Evolutionary conservation across 2,329 filamentous ascomycete genomes (phyloP), one percentile per base, ranked within the genome.

Genomic region (Rhinocladiella similis): DNA sequence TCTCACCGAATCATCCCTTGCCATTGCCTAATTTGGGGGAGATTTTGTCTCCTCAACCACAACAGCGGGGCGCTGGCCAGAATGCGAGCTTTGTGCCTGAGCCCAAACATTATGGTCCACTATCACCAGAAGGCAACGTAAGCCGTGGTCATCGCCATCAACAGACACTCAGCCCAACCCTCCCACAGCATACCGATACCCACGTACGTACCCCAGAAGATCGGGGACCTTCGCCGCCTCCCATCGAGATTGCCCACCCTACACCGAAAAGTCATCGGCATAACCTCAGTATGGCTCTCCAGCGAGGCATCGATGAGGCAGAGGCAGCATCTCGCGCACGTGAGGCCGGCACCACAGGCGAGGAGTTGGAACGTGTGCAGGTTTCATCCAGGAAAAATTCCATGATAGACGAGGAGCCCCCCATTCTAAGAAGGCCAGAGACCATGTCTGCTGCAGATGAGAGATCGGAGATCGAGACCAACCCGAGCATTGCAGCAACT

Each of bases 261-360:
- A 85, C 79, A 49, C 84, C 84, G 55, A 79, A 80, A 63, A 80
- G 80, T 36, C 82, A 86, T 70, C 80, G 80, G 54, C 88, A 92
- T 65, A 91, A 91, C 64, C 80, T 90, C 39, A 91, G 87, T 66
- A 82, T 86, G 61, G 90, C 85, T 45, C 80, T 96, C 20, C 91
- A 96, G 69, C 87, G 87, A 60, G 91, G 94, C 64, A 87, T 95
- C 54, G 88, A 94, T 48, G 89, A 92, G 67, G 87, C 89, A 3
- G 90, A 96, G 66, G 93, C 59, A 20, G 70, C 69, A 16, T 62
- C 74, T 39, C 67, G 67, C n/a, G 68, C 70, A 9, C 66, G 70
- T 38, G 62, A 68, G 22, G 62, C 60, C 29, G 63, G 67, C 38
- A 57, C 61, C 27, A 22, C 57, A 10, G 54, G 53, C 36, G 61